Base-by-base conservation (phyloP, 78 protist genomes). In the Dictyostelium intermedium region DNA sequence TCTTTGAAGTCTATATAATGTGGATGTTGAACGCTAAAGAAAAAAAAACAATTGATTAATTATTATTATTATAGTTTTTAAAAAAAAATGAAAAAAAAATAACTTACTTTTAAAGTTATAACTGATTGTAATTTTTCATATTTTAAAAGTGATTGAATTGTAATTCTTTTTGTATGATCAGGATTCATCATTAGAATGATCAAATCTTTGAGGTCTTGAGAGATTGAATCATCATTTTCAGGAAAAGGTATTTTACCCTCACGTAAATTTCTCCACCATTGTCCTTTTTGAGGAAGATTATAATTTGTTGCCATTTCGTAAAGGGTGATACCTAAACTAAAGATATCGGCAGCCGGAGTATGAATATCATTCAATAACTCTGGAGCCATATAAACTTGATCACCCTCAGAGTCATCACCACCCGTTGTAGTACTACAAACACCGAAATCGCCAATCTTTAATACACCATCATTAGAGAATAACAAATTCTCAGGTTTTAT, bases 371-470 rank as follows among this genome's bases (percentile, higher is more conserved):
- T 50, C 1, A 91, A 37, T 5, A 83, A 32, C 30, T 91, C 95
- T 2, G 89, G 89, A 3, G 95, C 95, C 95, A 91, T 91, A 41
- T 91, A 91, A 9, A 82, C 16, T 74, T 76, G 45, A n/a, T 91
- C 95, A 10, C 95, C 95, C 25, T 91, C 95, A 43, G 74, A 87
- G 2, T 69, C 85, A 16, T 73, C 27, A 30, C 37, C 79, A 34
- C 43, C 79, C 16, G 30, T 70, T 20, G 79, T 34, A 3, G 45
- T 72, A 72, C 79, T 72, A 34, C 79, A 72, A 14, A 95, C 91
- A 35, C 98, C 98, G 39, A 97, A 98, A 82, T 97, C 98, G 23
- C 91, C 85, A 20, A 97, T 45, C 60, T 97, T 98, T 39, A 97
- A 34, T 5, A 10, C 20, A 10, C 92, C 92, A 10, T 82, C 91